Base-by-base conservation (phyloP, 352 stramenopile species). In the Phytopythium chamaehyphon region DNA sequence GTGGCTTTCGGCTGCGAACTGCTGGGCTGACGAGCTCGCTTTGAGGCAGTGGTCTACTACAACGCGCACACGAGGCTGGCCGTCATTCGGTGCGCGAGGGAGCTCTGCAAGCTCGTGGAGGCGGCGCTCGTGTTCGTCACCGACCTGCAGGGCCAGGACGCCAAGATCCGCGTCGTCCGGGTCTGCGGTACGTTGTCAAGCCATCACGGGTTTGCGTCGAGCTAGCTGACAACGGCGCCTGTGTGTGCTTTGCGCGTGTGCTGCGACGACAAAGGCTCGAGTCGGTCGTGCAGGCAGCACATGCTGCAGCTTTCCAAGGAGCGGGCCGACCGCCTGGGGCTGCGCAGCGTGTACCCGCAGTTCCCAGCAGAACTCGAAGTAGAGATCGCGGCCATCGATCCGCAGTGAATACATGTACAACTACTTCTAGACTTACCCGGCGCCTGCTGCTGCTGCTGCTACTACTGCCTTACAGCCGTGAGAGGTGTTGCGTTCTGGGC, bases 101-200 rank as follows among this genome's bases (percentile, higher is more conserved):
- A 89, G 55, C 65, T 83, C 64, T 77, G 64, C 54, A 88, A 88
- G 53, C 65, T 88, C 48, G 75, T 91, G 16, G 77, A 91, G 63
- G 80, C 73, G 47, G 86, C 77, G 49, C 51, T 91, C 24, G 73
- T 86, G 35, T 87, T 91, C 45, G 74, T 89, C 43, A 91, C 75
- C 15, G 71, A 78, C 38, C 59, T 68, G 28, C 64, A 81, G 53
- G 65, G 54, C 24, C 77, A 88, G 65, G 80, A 91, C 22, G 22
- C 89, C 24, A 70, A 66, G 14, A 62, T 88, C 36, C 74, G 78
- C 49, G 74, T 91, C 42, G 75, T 67, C 26, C 72, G 77, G 14
- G 73, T 86, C 5, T 91, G 77, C 50, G 80, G 80, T 91, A 65
- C 28, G 78, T 61, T 42, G 33, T 24, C n/a, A 39, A 23, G 2